phyloP scores from a whole-genome alignment of 306 rosid genomes.

The Benincasa hispida region DNA sequence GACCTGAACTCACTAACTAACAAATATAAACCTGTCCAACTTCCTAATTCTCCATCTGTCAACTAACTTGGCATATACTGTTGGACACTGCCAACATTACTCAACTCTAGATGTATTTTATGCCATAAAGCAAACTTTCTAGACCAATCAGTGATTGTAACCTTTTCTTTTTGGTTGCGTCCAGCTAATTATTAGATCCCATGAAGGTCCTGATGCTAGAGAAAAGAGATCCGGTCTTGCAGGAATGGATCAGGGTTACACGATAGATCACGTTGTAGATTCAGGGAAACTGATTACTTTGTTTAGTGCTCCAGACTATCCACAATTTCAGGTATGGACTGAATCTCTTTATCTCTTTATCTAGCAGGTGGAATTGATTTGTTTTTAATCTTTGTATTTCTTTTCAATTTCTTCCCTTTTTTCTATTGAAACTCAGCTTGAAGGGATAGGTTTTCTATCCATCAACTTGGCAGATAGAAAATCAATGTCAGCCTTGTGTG shows the following conservation, averaged over 20 bases:
- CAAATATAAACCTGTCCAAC: neutral
- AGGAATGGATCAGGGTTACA: slow-evolving; percentile 75
- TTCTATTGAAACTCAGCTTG: neutral
- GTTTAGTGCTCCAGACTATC: slow-evolving; percentile 93
- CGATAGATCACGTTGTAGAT: slow-evolving; percentile 80
- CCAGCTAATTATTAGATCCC: slow-evolving; percentile 83
- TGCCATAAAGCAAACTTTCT: neutral
- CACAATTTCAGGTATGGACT: slow-evolving; percentile 71
- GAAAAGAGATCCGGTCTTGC: slow-evolving; percentile 73
- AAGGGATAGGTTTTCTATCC: neutral
- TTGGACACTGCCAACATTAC: neutral
- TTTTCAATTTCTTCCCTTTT: neutral
- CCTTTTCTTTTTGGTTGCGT: slow-evolving; percentile 6
- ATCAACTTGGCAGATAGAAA: neutral
- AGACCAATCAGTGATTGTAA: neutral
- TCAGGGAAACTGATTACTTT: slow-evolving; percentile 79
- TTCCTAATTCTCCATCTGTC: neutral
- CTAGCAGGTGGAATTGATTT: neutral
- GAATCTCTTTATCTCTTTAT: neutral
- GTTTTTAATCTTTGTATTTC: neutral
- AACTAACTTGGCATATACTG: neutral
- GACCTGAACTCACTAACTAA: neutral
- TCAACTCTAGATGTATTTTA: neutral
- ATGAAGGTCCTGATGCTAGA: slow-evolving; percentile 96
- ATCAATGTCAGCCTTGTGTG: neutral